These are phyloP conservation scores for Monosiga brevicollis DNA, from an alignment of 78 protist species.

Conservation along the genomic window DNA sequence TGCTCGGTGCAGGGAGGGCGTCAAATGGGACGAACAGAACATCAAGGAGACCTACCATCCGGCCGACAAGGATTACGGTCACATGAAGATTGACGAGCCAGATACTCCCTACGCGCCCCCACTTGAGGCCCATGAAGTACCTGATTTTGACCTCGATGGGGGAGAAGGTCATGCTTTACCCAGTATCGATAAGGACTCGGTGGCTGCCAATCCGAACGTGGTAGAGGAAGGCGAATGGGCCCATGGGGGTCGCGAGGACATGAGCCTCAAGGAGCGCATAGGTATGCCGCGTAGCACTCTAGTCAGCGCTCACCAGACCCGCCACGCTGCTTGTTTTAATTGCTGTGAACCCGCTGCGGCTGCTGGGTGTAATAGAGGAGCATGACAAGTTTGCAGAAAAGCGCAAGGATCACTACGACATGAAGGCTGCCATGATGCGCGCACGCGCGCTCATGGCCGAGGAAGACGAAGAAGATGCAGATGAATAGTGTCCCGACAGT, in stretches of 20 bases:
- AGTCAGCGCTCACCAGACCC: too few species aligned
- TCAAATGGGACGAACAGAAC: slow-evolving; percentile 2
- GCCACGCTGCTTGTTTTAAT: too few species aligned
- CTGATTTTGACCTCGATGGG: background rate
- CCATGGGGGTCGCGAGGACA: too few species aligned
- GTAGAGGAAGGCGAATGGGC: too few species aligned
- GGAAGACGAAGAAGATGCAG: background rate
- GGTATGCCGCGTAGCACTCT: too few species aligned
- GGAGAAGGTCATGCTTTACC: too few species aligned
- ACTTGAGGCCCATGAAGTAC: background rate
- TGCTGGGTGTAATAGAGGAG: background rate
- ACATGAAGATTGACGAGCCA: background rate
- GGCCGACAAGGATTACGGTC: background rate
- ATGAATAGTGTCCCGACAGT: too few species aligned
- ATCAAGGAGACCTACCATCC: background rate
- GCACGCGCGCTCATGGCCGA: background rate
- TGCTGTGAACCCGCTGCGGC: too few species aligned
- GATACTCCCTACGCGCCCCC: background rate
- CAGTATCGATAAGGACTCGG: too few species aligned
- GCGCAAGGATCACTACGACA: slow-evolving; percentile 1
- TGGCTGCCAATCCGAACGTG: too few species aligned
- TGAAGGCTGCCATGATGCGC: background rate
- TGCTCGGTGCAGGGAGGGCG: too few species aligned
- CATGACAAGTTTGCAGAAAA: background rate
- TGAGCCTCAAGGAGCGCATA: too few species aligned